A percentile compares a stretch with the other conserved stretches of the same genome.
Evolutionary conservation across 2,329 filamentous ascomycete genomes (phyloP).

Genomic region (Beauveria sp.): DNA sequence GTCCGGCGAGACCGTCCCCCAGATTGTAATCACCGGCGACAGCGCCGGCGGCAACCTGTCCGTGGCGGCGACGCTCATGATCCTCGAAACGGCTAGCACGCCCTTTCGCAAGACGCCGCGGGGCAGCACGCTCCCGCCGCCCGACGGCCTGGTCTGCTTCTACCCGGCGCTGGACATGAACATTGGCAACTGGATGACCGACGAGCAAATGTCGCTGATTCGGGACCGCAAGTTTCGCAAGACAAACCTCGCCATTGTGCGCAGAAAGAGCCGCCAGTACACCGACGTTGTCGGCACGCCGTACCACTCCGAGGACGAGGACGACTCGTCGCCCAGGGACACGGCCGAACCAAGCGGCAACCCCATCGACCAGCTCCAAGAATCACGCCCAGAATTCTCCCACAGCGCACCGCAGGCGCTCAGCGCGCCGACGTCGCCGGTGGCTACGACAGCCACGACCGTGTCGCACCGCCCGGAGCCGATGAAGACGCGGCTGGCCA

Average conservation of each 20-base stretch:
- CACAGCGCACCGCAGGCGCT: conserved; percentile 35
- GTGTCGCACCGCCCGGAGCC: conserved; percentile 48
- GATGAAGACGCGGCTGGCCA: conserved; percentile 79
- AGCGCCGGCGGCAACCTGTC: conserved; percentile 43
- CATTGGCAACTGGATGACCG: conserved; percentile 98
- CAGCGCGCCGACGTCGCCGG: conserved; percentile 16
- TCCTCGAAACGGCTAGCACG: conserved; percentile 63
- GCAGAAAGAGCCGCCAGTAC: conserved; percentile 84
- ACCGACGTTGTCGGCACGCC: conserved; percentile 77
- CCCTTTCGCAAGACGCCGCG: conserved; percentile 23
- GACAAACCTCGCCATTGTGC: conserved; percentile 70
- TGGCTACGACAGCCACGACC: conserved; percentile 18
- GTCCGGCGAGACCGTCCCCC: conserved; percentile 29
- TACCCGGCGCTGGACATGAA: conserved; percentile 95
- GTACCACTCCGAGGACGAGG: conserved; percentile 70
- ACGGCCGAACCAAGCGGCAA: conserved; percentile 13
- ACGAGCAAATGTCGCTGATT: conserved; percentile 93
- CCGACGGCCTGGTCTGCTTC: conserved; percentile 74
- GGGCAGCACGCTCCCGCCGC: conserved; percentile 56
- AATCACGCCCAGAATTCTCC: conserved; percentile 43
- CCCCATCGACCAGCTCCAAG: conserved; percentile 14
- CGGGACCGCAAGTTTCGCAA: conserved; percentile 71
- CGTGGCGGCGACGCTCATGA: conserved; percentile 75
- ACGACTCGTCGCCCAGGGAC: conserved; percentile 33
- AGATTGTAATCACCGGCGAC: conserved; percentile 39